Base-by-base conservation (phyloP, 768 basidiomycete genomes). In the Tulasnella sp. region DNA sequence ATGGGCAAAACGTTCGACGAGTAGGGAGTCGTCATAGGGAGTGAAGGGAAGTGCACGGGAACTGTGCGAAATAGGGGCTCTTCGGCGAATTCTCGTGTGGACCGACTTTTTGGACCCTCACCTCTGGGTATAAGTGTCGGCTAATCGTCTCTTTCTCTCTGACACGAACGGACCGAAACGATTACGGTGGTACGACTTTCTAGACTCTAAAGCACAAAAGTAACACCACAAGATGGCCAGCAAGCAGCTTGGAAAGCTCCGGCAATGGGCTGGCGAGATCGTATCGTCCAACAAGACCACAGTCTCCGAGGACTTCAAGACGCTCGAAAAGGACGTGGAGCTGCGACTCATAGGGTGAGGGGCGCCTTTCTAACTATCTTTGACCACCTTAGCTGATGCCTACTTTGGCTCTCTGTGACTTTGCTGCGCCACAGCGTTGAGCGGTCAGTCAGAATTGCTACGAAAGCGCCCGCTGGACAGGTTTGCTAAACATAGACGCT, bases 241-340 rank as follows among this genome's bases (percentile, higher is more conserved):
- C 77, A 77, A 77, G 32, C 77, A 77, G 42, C 77, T 79, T 39
- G 79, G 79, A 26, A 79, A 79, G 77, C 71, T 79, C 75, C 73
- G 81, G 67, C 81, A 96, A 93, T 93, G 94, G 92, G 93, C 93
- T 6, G 93, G 93, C 57, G 94, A 96, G 85, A 92, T 93, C 81
- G 94, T 98, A 75, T 91, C 93, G 55, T 88, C 91, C 35, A 89
- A 91, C 80, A 96, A 93, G 87, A 91, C 92, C 2, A 84, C 88
- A 61, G 87, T 92, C 42, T 90, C 92, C 3, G 91, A 92, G 35
- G 94, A 95, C 80, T 92, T 96, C 83, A 88, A 86, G 48, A 93
- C 92, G 71, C 86, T 96, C 69, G 94, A 96, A 84, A 88, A 88
- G 81, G 95, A 97, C 82, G 90, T 98, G 39, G 94, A 96, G 74